Percentiles rank a stretch among this genome's conserved stretches.
Evolutionary conservation across 345 rosid species (phyloP).

Genomic region (Rubroshorea leprosula): DNA sequence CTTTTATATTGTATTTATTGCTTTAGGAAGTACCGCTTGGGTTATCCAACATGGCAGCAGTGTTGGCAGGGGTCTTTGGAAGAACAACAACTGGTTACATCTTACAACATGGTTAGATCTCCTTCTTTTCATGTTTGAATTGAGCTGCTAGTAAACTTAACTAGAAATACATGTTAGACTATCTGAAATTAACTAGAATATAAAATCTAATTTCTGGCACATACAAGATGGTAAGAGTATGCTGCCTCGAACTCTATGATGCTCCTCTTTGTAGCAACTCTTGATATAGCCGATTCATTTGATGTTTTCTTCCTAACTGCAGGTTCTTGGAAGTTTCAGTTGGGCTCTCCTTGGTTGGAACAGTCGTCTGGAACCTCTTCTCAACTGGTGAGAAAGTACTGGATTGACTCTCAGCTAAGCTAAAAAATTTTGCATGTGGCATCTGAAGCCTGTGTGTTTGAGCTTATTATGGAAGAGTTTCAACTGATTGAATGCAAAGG

Average conservation of each 20-base stretch:
- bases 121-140: background rate
- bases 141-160: background rate
- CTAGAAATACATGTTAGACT: background rate
- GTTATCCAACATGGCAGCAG: constrained; percentile 90
- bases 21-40: constrained; percentile 86
- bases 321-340: constrained; percentile 99
- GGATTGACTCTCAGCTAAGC: constrained; percentile 33
- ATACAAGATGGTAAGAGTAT: too few relatives aligned
- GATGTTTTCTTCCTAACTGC: constrained; percentile 2
- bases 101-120: constrained; percentile 68
- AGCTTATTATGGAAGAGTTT: constrained; percentile 3
- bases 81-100: constrained; percentile 93
- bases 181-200: too few relatives aligned
- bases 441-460: constrained; percentile 16
- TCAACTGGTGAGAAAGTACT: constrained; percentile 86
- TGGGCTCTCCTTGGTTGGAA: too few relatives aligned
- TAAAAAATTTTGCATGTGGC: background rate
- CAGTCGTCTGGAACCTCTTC: constrained; percentile 84
- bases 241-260: too few relatives aligned
- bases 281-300: background rate
- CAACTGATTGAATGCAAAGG: constrained; percentile 7
- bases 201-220: too few relatives aligned
- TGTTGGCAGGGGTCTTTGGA: constrained; percentile 89
- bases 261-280: too few relatives aligned
- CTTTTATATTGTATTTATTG: constrained; percentile 1